phyloP scores from a whole-genome alignment of 441 rosid species.

The Eruca vesicaria region DNA sequence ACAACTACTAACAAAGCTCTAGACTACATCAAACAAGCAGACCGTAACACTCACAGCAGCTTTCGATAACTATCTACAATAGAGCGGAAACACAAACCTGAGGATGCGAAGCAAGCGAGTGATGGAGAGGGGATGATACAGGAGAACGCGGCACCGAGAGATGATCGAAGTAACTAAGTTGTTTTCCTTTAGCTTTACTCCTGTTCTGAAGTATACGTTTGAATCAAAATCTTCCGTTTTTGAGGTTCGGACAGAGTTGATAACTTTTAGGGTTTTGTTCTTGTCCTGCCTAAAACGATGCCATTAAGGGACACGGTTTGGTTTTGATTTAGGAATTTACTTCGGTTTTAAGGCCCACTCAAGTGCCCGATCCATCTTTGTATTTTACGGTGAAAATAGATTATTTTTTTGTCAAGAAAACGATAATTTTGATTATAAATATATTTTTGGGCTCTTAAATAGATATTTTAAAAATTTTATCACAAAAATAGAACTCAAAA shows the following conservation, averaged over 20 bases:
- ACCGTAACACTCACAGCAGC: too few species aligned
- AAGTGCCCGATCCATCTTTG: too few species aligned
- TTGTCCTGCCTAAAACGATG: not conserved
- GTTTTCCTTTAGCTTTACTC: not conserved
- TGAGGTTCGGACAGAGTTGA: not conserved
- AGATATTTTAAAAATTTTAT: too few species aligned
- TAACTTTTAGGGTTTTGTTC: constrained; percentile 14
- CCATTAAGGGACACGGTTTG: not conserved
- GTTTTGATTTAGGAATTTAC: not conserved
- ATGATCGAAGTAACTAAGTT: not conserved
- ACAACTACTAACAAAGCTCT: not conserved
- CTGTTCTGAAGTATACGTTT: not conserved
- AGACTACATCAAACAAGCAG: too few species aligned
- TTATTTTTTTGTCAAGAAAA: too few species aligned
- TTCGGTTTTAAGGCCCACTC: too few species aligned
- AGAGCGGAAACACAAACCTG: constrained; percentile 9
- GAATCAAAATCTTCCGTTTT: not conserved
- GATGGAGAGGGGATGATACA: not conserved
- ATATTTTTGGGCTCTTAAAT: too few species aligned
- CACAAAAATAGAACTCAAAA: too few species aligned
- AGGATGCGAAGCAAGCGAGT: constrained; percentile 3
- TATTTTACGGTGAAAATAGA: too few species aligned
- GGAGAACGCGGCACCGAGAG: not conserved
- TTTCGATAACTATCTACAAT: not conserved
- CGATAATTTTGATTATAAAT: too few species aligned